Percentiles rank a stretch among this genome's conserved stretches.
Evolutionary conservation across 2,329 filamentous ascomycete species (phyloP).

Genomic region (Coniochaeta pulveracea): DNA sequence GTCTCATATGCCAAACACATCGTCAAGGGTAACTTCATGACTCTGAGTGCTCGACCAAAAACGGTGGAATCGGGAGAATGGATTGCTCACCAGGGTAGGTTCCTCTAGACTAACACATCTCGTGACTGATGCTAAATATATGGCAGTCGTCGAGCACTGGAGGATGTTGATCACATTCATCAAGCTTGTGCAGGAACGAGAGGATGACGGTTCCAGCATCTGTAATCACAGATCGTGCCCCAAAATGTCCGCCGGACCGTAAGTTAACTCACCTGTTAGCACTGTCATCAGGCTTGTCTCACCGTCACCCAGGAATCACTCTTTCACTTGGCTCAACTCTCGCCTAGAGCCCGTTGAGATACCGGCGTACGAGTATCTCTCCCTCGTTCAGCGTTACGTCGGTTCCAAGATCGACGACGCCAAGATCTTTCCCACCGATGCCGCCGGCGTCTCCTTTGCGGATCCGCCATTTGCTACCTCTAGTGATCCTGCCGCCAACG

Average conservation of each 20-base stretch:
- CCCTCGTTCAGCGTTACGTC: slow-evolving; percentile 94
- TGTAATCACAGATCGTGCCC: slow-evolving; percentile 80
- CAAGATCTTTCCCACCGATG: slow-evolving; percentile 81
- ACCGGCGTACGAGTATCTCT: slow-evolving; percentile 87
- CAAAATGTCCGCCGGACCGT: slow-evolving; percentile 90
- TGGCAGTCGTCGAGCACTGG: slow-evolving; percentile 80
- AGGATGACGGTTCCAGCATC: slow-evolving; percentile 64
- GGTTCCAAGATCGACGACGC: slow-evolving; percentile 89
- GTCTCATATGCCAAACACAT: slow-evolving; percentile 71
- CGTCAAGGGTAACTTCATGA: slow-evolving; percentile 97
- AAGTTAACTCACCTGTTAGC: slow-evolving; percentile 26
- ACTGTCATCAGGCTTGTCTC: slow-evolving; percentile 2
- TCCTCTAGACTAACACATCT: slow-evolving; percentile 1
- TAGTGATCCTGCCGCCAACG: not conserved
- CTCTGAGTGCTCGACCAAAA: slow-evolving; percentile 81
- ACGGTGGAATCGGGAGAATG: slow-evolving; percentile 92
- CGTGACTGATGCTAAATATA: slow-evolving; percentile 1
- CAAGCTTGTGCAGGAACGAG: slow-evolving; percentile 75
- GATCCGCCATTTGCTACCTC: slow-evolving; percentile 63
- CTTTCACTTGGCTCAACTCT: slow-evolving; percentile 92
- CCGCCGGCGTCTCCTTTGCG: slow-evolving; percentile 55
- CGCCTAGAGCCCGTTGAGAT: slow-evolving; percentile 83
- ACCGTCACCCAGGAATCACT: slow-evolving; percentile 55
- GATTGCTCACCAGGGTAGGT: slow-evolving; percentile 84
- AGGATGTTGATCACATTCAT: slow-evolving; percentile 83